phyloP scores from a whole-genome alignment of 164 flowering plant species.

The Santalum album region DNA sequence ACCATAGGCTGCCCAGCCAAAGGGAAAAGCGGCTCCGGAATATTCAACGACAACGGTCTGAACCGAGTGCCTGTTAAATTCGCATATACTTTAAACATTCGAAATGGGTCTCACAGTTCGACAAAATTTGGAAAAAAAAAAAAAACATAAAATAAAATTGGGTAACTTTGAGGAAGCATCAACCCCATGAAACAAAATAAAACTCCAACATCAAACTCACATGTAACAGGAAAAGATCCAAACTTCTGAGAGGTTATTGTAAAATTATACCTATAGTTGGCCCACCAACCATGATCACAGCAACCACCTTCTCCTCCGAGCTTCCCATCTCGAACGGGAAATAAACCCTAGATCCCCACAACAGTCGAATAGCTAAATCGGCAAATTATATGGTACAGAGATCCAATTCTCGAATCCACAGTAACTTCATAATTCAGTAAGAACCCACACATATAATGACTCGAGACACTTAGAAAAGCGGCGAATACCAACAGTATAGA shows the following conservation, averaged over 20 bases:
- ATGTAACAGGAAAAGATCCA: too few species aligned
- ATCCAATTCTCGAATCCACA: background rate
- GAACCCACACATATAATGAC: background rate
- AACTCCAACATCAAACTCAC: too few species aligned
- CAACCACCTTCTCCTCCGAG: conserved; percentile 72
- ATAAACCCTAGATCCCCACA: conserved; percentile 10
- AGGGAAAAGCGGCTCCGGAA: conserved; percentile 93
- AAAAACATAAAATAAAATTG: too few species aligned
- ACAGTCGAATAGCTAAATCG: background rate
- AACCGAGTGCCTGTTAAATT: conserved; percentile 65
- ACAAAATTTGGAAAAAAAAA: background rate
- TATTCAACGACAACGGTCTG: conserved; percentile 75
- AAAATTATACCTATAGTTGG: conserved; percentile 87
- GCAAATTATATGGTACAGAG: background rate
- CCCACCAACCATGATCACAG: conserved; percentile 93
- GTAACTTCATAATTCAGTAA: background rate
- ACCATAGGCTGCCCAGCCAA: conserved; percentile 96
- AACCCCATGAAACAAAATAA: too few species aligned
- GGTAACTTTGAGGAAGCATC: too few species aligned
- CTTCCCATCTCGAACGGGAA: conserved; percentile 33
- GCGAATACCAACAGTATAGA: background rate
- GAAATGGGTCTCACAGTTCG: too few species aligned
- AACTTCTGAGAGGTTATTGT: too few species aligned
- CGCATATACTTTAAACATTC: too few species aligned
- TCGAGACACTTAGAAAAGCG: background rate